phyloP scores from a whole-genome alignment of 768 basidiomycete genomes.

The Fistulinella prunicolor region DNA sequence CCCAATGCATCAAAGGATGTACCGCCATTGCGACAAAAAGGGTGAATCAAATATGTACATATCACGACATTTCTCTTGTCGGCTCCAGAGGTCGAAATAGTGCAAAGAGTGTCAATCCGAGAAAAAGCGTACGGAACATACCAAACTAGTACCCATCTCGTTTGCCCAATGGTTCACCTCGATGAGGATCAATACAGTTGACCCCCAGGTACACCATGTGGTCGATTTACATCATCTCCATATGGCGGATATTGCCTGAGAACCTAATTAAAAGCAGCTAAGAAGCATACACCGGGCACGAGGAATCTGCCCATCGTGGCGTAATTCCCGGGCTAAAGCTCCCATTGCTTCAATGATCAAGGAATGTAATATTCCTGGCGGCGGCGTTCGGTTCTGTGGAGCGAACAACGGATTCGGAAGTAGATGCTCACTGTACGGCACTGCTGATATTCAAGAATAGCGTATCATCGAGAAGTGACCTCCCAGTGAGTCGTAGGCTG shows the following conservation, averaged over 20 bases:
- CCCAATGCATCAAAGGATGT: too few relatives aligned
- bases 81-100: too few relatives aligned
- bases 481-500: slow-evolving; percentile 28
- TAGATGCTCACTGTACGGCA: slow-evolving; percentile 28
- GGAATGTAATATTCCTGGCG: slow-evolving; percentile 23
- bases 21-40: too few relatives aligned
- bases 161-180: slow-evolving; percentile 20
- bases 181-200: slow-evolving; percentile 11
- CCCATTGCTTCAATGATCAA: slow-evolving; percentile 18
- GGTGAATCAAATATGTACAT: too few relatives aligned
- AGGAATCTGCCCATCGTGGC: background rate
- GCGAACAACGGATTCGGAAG: too few relatives aligned
- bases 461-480: slow-evolving; percentile 26
- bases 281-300: slow-evolving; percentile 10
- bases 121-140: slow-evolving; percentile 5
- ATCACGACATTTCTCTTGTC: too few relatives aligned
- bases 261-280: slow-evolving; percentile 25
- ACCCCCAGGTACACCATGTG: slow-evolving; percentile 15
- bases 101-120: too few relatives aligned
- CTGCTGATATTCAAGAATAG: slow-evolving; percentile 11
- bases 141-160: slow-evolving; percentile 16
- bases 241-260: slow-evolving; percentile 25
- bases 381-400: too few relatives aligned
- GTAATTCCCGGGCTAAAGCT: slow-evolving; percentile 7
- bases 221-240: slow-evolving; percentile 34